Evolutionary conservation across 2,329 filamentous ascomycete genomes (phyloP), one percentile per base, ranked within the genome.

Genomic region (Fusarium piperis): DNA sequence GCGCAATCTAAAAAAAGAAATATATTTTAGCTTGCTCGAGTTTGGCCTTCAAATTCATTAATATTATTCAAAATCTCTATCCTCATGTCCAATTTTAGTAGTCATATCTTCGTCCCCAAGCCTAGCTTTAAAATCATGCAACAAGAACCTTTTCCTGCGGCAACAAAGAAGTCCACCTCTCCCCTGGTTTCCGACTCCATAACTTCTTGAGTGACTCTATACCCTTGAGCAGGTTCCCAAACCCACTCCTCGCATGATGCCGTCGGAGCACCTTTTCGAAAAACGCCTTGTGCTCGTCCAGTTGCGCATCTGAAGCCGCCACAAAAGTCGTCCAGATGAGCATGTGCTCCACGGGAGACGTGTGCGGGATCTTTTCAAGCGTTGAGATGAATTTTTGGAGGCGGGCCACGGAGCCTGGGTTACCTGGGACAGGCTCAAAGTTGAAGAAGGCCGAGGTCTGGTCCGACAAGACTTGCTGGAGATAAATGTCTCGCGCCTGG

Each of bases 401-500:
- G 0, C 76, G 71, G 0, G 58, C 59, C 2, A 77, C 58, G 0
- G 77, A 76, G 26, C 44, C 56, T 0, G 62, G 61, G 0, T 70
- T 67, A 0, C 18, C 16, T 0, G 64, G 62, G 15, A 53, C 11
- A 0, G 65, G 62, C 0, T 67, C 56, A 1, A 70, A 23, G 1
- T 68, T 59, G 35, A 68, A 73, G 8, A 67, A 74, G 0, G 60
- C 46, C 2, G 64, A 57, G 6, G 72, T 66, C 10, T 67, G 67
- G 10, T 76, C 74, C 2, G 70, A 68, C 1, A 72, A 18, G 5
- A 74, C 92, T 80, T 95, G 93, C 74, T 97, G 94, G 2, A 97
- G 85, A 77, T 93, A 96, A 55, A 97, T 97, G 2, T 91, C 89
- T 4, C 93, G 92, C 0, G 94, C 93, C 77, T 97, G 94, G 1